These are phyloP conservation scores for Spathaspora boniae DNA, from an alignment of 805 yeast species.

Conservation along the genomic window DNA sequence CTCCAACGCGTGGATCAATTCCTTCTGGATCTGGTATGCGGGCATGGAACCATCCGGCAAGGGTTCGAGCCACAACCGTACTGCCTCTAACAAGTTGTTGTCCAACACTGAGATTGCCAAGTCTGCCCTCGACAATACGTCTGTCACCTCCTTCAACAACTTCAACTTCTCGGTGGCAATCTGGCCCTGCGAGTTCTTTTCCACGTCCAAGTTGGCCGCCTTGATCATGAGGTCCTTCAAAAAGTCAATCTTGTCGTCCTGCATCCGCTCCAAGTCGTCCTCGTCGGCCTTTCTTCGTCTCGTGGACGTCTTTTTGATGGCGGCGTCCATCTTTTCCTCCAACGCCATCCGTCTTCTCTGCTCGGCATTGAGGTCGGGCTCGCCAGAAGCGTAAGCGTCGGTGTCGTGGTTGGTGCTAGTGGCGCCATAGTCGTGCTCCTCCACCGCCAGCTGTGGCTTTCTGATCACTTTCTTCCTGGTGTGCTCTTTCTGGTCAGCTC, in stretches of 20 bases:
- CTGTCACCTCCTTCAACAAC: conserved; percentile 74
- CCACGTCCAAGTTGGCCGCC: conserved; percentile 75
- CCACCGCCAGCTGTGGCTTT: conserved; percentile 9
- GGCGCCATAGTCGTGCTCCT: neutral
- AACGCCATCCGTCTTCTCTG: conserved; percentile 63
- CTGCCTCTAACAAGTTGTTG: conserved; percentile 88
- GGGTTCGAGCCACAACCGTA: conserved; percentile 96
- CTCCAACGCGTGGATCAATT: conserved; percentile 68
- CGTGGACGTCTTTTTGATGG: conserved; percentile 61
- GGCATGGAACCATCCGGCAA: conserved; percentile 97
- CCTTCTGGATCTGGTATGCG: conserved; percentile 93
- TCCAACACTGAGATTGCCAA: conserved; percentile 91
- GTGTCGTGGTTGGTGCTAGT: conserved; percentile 6
- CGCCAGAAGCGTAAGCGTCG: conserved; percentile 11
- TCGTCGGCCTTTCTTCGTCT: conserved; percentile 74
- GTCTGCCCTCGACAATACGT: conserved; percentile 72
- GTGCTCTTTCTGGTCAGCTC: conserved; percentile 10
- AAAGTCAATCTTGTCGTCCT: conserved; percentile 82
- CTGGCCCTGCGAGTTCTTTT: conserved; percentile 53
- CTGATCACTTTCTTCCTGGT: conserved; percentile 30
- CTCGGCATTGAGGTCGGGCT: conserved; percentile 33
- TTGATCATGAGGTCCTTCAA: conserved; percentile 87
- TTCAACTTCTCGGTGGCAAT: conserved; percentile 78
- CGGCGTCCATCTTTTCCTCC: conserved; percentile 77
- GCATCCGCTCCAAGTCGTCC: conserved; percentile 91